Base-by-base conservation (phyloP, 192 early-diverging fungal genomes). In the Entomortierella parvispora region DNA sequence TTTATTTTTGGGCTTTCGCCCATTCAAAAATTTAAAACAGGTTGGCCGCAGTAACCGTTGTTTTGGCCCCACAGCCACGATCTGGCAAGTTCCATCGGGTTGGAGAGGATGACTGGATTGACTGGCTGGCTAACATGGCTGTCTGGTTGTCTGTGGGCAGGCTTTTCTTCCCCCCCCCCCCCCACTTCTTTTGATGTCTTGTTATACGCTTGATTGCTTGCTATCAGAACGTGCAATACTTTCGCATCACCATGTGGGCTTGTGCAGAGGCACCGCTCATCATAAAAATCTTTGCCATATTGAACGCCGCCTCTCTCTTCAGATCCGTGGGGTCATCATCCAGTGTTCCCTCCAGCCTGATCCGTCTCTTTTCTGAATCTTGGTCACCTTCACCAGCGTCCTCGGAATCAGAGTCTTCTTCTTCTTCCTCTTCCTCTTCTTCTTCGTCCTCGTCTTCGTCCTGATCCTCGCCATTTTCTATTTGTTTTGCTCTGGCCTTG, bases 221-320 rank as follows among this genome's bases (percentile, higher is more conserved):
- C 23, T 48, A 42, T 53, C 62, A 92, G 50, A 98, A 81, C 12
- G 89, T 88, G 71, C 94, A 94, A 79, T 94, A 92, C 71, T 93
- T 86, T 26, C 63, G 69, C 65, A 97, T 83, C 31, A 99, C 42
- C 1, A 84, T 76, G 56, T 91, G 83, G 1, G 96, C 93, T 59
- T 94, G 81, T 14, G 80, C 85, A 54, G 83, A 64, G 8, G 92
- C 87, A 3, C 96, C 96, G 40, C 87, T 93, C 28, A 81, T 61
- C 29, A 91, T 65, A 60, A 95, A 96, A 23, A 99, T 93, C 33
- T 86, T 66, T 44, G 91, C 86, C 58, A 98, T 78, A 63, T 99
- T 99, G 78, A 96, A 98, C 25, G 96, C 97, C 0, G 93, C 92
- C 69, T 99, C 97, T 26, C 84, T 58, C 58, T 82, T 87, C 50